phyloP scores from a whole-genome alignment of 1,284 basidiomycete genomes.

The Cryptococcus neoformans region DNA sequence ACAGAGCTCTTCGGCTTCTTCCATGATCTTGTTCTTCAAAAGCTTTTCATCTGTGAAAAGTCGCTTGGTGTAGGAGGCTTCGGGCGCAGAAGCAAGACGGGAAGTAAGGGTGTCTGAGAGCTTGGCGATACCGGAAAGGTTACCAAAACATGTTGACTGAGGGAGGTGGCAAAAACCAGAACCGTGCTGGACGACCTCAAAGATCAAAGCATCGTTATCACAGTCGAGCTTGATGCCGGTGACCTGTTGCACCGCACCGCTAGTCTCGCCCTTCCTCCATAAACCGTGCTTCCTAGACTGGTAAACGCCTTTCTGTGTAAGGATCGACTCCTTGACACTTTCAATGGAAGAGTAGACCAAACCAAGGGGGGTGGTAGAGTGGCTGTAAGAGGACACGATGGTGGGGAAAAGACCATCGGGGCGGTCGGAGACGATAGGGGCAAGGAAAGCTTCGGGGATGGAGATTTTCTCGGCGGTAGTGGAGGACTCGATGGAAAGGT shows the following conservation, averaged over 20 bases:
- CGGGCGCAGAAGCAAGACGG: slow-evolving; percentile 71
- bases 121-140: slow-evolving; percentile 69
- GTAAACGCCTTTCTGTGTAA: slow-evolving; percentile 89
- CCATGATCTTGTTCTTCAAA: slow-evolving; percentile 90
- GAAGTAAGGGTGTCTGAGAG: slow-evolving; percentile 78
- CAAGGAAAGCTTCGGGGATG: slow-evolving; percentile 80
- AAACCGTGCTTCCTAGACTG: slow-evolving; percentile 94
- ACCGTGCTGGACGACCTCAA: slow-evolving; percentile 86
- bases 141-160: slow-evolving; percentile 75
- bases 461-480: slow-evolving; percentile 63
- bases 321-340: slow-evolving; percentile 82
- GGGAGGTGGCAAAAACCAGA: slow-evolving; percentile 92
- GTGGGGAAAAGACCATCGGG: slow-evolving; percentile 92
- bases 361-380: slow-evolving; percentile 75
- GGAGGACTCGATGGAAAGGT: slow-evolving; percentile 59
- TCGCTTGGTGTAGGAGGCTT: slow-evolving; percentile 87
- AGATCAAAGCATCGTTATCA: slow-evolving; percentile 89
- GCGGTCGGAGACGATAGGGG: slow-evolving; percentile 79
- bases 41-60: slow-evolving; percentile 81
- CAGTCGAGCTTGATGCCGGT: slow-evolving; percentile 84
- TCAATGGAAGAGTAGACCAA: slow-evolving; percentile 95
- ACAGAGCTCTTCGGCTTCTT: slow-evolving; percentile 97
- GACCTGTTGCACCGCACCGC: slow-evolving; percentile 88
- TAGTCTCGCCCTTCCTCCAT: slow-evolving; percentile 97
- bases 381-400: slow-evolving; percentile 68